Conservation (phyloP, 495 filamentous ascomycete species). For the Penicillium lividum region DNA sequence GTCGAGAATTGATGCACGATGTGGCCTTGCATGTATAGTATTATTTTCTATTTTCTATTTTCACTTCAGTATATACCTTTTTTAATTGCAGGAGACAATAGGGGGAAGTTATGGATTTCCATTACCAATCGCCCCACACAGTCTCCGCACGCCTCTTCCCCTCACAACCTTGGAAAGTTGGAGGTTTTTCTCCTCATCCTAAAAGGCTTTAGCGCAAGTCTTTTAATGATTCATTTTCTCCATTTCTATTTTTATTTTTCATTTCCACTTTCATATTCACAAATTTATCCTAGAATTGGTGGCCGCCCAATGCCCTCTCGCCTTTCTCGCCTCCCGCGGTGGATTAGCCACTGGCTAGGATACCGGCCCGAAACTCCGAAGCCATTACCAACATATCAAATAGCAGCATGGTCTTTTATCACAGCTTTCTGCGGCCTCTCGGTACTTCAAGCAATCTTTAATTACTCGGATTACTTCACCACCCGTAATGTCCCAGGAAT, state of each 20-base stretch:
- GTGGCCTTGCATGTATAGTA: neutral
- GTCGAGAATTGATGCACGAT: constrained; percentile 24
- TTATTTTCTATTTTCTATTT: neutral
- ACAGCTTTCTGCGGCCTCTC: constrained; percentile 38
- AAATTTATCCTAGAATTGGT: no score
- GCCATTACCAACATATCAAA: constrained; percentile 25
- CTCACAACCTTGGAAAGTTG: constrained; percentile 1
- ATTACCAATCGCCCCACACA: constrained; percentile 3
- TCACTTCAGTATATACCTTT: no score
- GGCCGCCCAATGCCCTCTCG: constrained; percentile 14
- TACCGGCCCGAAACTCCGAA: constrained; percentile 32
- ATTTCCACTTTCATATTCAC: neutral
- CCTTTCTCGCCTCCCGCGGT: constrained; percentile 33
- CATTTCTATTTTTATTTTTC: neutral
- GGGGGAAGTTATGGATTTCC: neutral
- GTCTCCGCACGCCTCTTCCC: constrained; percentile 9
- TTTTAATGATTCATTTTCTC: neutral
- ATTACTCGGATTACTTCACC: constrained; percentile 34
- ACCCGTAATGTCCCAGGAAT: constrained; percentile 35
- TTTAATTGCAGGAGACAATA: neutral
- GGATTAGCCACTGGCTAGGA: constrained; percentile 42
- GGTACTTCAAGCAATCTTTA: constrained; percentile 34
- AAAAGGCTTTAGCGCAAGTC: neutral
- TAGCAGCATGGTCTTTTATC: constrained; percentile 38
- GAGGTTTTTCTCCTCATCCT: constrained; percentile 8